Conservation (phyloP, 257 asterid genomes). For the Avicennia marina region DNA sequence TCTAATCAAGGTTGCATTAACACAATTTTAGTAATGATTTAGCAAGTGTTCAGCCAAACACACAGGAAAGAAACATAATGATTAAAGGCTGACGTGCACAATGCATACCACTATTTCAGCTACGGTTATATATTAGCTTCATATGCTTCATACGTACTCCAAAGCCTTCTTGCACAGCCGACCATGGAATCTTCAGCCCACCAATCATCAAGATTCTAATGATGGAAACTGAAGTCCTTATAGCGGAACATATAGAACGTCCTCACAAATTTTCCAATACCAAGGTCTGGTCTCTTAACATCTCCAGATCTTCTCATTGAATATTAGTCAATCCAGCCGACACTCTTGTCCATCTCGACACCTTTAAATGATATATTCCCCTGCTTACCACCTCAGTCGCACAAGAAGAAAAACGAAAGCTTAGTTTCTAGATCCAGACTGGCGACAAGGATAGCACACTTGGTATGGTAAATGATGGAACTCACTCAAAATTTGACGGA, state of each 20-base stretch:
- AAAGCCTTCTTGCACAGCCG: background rate
- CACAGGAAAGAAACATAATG: background rate
- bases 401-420: background rate
- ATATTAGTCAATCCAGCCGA: background rate
- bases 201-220: background rate
- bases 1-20: background rate
- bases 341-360: background rate
- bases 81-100: background rate
- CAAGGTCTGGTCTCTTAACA: background rate
- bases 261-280: too few species aligned
- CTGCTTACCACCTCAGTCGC: background rate
- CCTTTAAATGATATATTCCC: background rate
- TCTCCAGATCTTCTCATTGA: slow-evolving; percentile 3
- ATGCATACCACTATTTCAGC: background rate
- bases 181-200: background rate
- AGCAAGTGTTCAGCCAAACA: background rate
- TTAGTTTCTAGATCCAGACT: background rate
- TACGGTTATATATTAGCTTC: background rate
- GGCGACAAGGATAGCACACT: background rate
- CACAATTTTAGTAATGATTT: background rate
- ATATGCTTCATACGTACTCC: too few species aligned
- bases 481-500: background rate
- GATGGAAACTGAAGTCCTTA: background rate
- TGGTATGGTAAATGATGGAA: background rate
- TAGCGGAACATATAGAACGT: too few species aligned